Base-by-base conservation (phyloP, 148 eudicot genomes). In the Hydrangea macrophylla region DNA sequence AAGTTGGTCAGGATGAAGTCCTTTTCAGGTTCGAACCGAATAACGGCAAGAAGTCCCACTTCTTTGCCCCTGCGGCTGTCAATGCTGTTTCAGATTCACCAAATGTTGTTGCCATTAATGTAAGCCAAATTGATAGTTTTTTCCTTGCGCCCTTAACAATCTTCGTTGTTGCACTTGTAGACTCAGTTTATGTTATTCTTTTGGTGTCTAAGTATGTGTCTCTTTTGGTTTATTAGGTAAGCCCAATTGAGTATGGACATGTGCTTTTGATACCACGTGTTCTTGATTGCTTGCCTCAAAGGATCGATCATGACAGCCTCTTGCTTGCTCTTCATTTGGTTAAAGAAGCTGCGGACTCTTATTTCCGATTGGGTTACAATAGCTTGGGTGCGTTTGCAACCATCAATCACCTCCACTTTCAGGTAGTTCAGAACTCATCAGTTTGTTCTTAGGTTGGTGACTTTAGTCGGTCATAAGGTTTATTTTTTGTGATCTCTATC, bases 321-420 rank as follows among this genome's bases (percentile, higher is more conserved):
- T 78, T 84, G 82, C 78, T 89, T 76, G 98, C 98, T 67, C 91
- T 92, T 64, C 60, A 76, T 72, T 79, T 92, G 88, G 93, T 93
- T 24, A 80, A 64, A 64, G 91, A 85, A 83, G 96, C 88, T 18
- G 90, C 75, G 55, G 81, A 84, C 67, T 93, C 98, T 31, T 87
- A 70, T 76, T 89, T 92, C 65, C 76, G 98, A 57, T 69, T 92
- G 71, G 98, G 98, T 67, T 92, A 92, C 82, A 92, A 90, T 64
- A 92, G 98, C 62, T 75, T 92, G 83, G 98, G 96, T 79, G 98
- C 96, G 18, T 92, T 92, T 79, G 98, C 98, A 65, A 92, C 98
- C 31, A 85, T 92, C 59, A 92, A 92, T 72, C 98, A 92, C 75
- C 89, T 92, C 37, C 98, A 92, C 75, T 92, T 92, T 64, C 96